Percentiles rank a stretch among this genome's conserved stretches.
phyloP scores from a whole-genome alignment of 2,329 filamentous ascomycete genomes.

The Trichoderma endophyticum region DNA sequence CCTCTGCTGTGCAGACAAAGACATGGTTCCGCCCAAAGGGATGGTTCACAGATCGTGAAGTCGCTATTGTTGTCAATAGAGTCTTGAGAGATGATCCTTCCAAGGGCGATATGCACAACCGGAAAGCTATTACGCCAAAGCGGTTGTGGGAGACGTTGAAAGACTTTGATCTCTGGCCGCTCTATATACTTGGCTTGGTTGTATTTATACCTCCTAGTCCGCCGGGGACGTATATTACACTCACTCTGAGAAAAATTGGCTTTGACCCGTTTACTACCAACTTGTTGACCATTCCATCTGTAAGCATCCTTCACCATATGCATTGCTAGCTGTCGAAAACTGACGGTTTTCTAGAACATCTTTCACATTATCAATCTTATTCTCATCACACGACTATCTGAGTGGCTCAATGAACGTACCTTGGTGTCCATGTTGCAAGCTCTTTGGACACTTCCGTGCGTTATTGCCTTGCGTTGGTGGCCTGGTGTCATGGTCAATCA shows the following conservation, averaged over 20 bases:
- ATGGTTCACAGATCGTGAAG: conserved; percentile 7
- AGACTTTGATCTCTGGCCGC: conserved; percentile 8
- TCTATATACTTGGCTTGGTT: conserved; percentile 2
- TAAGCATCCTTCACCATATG: background rate
- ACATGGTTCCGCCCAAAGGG: conserved; percentile 10
- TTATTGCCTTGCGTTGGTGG: conserved; percentile 12
- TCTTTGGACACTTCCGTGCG: conserved; percentile 9
- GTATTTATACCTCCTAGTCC: background rate
- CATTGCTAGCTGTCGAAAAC: background rate
- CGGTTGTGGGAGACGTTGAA: conserved; percentile 2
- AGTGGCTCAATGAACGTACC: conserved; percentile 3
- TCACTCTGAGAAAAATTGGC: conserved; percentile 8
- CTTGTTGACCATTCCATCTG: background rate
- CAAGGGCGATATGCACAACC: conserved; percentile 11
- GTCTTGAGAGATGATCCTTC: conserved; percentile 6
- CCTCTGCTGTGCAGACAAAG: conserved; percentile 6
- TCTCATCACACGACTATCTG: background rate
- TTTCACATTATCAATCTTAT: conserved; percentile 12
- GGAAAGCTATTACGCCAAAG: conserved; percentile 1
- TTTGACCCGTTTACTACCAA: conserved; percentile 13
- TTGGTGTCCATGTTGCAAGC: conserved; percentile 7
- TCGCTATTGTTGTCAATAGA: conserved; percentile 7
- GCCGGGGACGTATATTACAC: conserved; percentile 4
- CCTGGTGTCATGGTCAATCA: conserved; percentile 11
- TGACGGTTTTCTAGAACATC: background rate